Evolutionary conservation across 2,329 filamentous ascomycete species (phyloP), one percentile per base, ranked within the genome.

Genomic region (Calycina herbarum): DNA sequence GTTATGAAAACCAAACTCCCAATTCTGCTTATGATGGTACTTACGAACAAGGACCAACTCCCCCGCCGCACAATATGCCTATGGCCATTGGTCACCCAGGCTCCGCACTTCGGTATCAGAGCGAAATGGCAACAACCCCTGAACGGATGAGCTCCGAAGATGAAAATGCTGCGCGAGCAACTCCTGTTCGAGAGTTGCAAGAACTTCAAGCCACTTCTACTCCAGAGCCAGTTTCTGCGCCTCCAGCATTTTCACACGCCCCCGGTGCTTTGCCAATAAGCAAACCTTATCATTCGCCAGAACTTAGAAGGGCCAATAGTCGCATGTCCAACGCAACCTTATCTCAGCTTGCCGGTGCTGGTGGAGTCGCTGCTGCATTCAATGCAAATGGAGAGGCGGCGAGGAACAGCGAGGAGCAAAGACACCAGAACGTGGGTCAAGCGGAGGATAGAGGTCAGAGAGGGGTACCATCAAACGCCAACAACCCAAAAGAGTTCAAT

Each of bases 241-340:
- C 94, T 0, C 94, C 94, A 2, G 87, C 87, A 11, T 94, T 97
- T 76, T 85, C 87, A 59, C 92, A 97, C 77, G 83, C 85, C 45
- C 86, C 93, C 13, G 87, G 90, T 67, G 85, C 89, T 61, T 85
- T 86, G 59, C 93, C 93, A 5, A 81, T 83, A 1, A 87, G 85
- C 66, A 86, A 86, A 68, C 91, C 91, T 0, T 87, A 91, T 71
- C 87, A 92, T 65, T 89, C 92, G 35, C 86, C 90, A 15, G 92
- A 95, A 74, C 82, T 94, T 72, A 89, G 91, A 68, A 88, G 88
- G 69, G 92, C 91, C 61, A 95, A 93, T 71, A 93, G 90, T 71
- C 89, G 93, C 27, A 88, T 98, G 76, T 97, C 95, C 31, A 86
- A 84, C 71, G 88, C 88, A 0, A 98, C 94, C 0, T 82, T 97